A percentile compares a stretch with the other conserved stretches of the same genome.
Conservation (phyloP, 2,329 filamentous ascomycete species). For the Lachnellula cervina region DNA sequence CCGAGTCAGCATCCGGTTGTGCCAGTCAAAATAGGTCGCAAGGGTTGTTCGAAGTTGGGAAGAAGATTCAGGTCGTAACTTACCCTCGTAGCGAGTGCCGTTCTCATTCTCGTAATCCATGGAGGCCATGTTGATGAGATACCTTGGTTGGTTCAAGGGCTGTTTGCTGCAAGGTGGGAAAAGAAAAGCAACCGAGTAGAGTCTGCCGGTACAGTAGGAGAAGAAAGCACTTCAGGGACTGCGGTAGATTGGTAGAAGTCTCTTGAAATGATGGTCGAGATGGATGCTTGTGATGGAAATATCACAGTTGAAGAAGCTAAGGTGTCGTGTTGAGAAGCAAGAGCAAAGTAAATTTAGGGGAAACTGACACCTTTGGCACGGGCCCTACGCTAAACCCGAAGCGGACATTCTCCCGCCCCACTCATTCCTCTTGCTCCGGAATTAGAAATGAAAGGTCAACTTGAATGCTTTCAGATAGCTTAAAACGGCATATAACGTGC, state of each 20-base stretch:
- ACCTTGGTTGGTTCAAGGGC: constrained; percentile 12
- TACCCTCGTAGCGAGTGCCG: constrained; percentile 62
- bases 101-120: constrained; percentile 69
- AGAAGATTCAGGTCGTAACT: constrained; percentile 20
- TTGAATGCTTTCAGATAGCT: too few species aligned
- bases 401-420: too few species aligned
- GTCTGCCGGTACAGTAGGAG: constrained; percentile 7
- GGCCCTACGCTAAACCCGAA: too few species aligned
- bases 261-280: neutral
- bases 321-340: neutral
- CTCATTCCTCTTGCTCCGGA: too few species aligned
- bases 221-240: constrained; percentile 7
- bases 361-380: neutral
- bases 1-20: constrained; percentile 17
- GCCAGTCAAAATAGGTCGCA: neutral
- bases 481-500: too few species aligned
- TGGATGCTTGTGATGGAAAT: neutral
- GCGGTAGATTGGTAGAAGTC: neutral
- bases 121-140: constrained; percentile 41
- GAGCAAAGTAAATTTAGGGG: neutral
- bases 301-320: neutral
- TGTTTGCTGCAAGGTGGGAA: neutral
- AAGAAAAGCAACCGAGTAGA: neutral
- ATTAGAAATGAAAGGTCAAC: too few species aligned
- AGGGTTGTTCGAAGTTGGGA: neutral